Conservation (phyloP, 306 rosid species). For the Vigna nakashimae region DNA sequence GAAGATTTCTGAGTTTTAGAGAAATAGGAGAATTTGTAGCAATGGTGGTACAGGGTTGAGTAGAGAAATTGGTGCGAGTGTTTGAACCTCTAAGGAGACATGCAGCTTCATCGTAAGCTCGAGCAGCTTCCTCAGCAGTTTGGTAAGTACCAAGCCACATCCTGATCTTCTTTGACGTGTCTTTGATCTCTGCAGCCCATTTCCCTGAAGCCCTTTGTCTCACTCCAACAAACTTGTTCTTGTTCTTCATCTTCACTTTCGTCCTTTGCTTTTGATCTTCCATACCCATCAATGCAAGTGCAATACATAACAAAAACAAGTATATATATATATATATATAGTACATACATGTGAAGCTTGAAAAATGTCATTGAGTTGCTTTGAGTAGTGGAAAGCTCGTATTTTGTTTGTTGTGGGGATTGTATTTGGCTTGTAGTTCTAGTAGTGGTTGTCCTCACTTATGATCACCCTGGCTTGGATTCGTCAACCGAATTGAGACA, state of each 20-base stretch:
- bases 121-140: slow-evolving; percentile 86
- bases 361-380: neutral
- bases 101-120: slow-evolving; percentile 90
- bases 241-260: slow-evolving; percentile 26
- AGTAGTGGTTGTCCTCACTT: slow-evolving; percentile 44
- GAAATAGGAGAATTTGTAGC: slow-evolving; percentile 64
- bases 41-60: slow-evolving; percentile 24
- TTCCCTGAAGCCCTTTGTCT: slow-evolving; percentile 91
- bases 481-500: slow-evolving; percentile 46
- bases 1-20: slow-evolving; percentile 69
- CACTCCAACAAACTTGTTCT: slow-evolving; percentile 75
- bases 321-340: neutral
- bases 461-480: neutral
- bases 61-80: slow-evolving; percentile 74
- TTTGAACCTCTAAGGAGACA: slow-evolving; percentile 77
- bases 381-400: slow-evolving; percentile 80
- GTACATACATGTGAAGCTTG: neutral
- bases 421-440: slow-evolving; percentile 24
- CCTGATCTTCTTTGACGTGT: slow-evolving; percentile 77
- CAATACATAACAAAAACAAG: slow-evolving; percentile 15
- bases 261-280: slow-evolving; percentile 38
- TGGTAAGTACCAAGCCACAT: slow-evolving; percentile 89
- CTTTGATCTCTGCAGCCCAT: slow-evolving; percentile 97
- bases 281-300: slow-evolving; percentile 36
- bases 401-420: slow-evolving; percentile 41